Evolutionary conservation across 768 basidiomycete species (phyloP), one percentile per base, ranked within the genome.

Genomic region (Mycena haematopus): DNA sequence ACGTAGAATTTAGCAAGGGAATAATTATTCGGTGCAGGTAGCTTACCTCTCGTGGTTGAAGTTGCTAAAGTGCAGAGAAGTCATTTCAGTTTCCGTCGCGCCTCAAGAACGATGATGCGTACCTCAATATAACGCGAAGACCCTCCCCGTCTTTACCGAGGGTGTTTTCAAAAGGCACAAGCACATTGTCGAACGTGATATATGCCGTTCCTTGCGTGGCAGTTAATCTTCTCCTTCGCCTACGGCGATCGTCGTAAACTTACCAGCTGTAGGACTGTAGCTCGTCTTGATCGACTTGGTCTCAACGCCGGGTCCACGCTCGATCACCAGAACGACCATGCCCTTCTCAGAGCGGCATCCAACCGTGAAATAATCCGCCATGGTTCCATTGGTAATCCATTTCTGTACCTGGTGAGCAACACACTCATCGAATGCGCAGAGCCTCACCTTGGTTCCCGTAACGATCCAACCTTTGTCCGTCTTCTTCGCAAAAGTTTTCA

Each of bases 151-250:
- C 75, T 63, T 80, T 74, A 13, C 83, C 82, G 24, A 97, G 84
- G 2, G 92, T 91, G 74, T 97, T 93, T 68, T 87, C 92, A 6
- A 90, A 86, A 9, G 96, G 95, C 0, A 95, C 94, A 65, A 86
- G 87, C 38, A 91, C 94, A 58, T 93, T 82, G 58, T 95, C 91
- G 64, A 93, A 92, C 0, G 90, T 92, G 62, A 93, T 84, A 65
- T 87, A 91, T 31, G 86, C 88, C 1, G 96, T 97, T 11, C 96
- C 60, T 56, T 19, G 25, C 11, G 33, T 7, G 1, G 10, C 24
- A 19, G 15, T 55, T 22, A 44, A 47, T 51, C 35, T 35, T n/a
- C 14, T 21, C 7, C 1, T 14, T 10, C 14, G 1, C 25, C 0
- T 13, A 35, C 0, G 11, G 0, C 2, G 25, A 9, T 17, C 22